Evolutionary conservation across 2,329 filamentous ascomycete species (phyloP).

Genomic region (Aspergillus sp.): DNA sequence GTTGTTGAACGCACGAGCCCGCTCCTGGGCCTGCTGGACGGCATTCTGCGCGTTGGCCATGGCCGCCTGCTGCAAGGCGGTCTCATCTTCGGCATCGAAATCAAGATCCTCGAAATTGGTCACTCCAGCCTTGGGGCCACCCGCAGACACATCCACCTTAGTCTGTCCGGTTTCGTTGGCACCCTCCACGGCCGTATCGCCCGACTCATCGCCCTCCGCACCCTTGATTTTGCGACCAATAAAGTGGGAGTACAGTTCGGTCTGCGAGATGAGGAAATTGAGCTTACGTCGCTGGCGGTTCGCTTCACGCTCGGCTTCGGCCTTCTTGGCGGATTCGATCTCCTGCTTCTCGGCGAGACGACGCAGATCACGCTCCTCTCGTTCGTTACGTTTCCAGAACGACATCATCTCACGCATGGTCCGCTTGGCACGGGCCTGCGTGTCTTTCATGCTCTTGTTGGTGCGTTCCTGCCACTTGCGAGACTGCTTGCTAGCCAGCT

Average conservation of each 20-base stretch:
- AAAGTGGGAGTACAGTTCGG: conserved; percentile 97
- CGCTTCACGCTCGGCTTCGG: conserved; percentile 94
- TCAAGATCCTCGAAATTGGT: conserved; percentile 93
- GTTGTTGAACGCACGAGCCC: conserved; percentile 93
- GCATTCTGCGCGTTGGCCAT: conserved; percentile 96
- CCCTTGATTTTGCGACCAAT: conserved; percentile 99
- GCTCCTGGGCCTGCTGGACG: conserved; percentile 88
- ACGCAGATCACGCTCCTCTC: conserved; percentile 90
- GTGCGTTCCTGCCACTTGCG: conserved; percentile 96
- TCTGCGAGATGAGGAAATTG: conserved; percentile 98
- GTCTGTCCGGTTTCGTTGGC: conserved; percentile 46
- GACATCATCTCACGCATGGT: conserved; percentile 99
- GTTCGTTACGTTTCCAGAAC: conserved; percentile 99
- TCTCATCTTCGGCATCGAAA: conserved; percentile 93
- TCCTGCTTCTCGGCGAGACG: conserved; percentile 95
- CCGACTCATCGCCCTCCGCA: conserved; percentile 88
- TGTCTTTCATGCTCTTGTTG: conserved; percentile 98
- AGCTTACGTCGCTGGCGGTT: conserved; percentile 97
- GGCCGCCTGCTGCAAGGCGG: conserved; percentile 73
- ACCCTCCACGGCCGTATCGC: conserved; percentile 68
- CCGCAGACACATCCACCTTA: conserved; percentile 14
- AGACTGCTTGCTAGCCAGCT: conserved; percentile 93
- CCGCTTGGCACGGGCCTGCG: conserved; percentile 92
- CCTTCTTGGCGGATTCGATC: conserved; percentile 92
- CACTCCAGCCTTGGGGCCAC: conserved; percentile 64